Conservation (phyloP, 768 basidiomycete genomes). For the Naganishia randhawae region DNA sequence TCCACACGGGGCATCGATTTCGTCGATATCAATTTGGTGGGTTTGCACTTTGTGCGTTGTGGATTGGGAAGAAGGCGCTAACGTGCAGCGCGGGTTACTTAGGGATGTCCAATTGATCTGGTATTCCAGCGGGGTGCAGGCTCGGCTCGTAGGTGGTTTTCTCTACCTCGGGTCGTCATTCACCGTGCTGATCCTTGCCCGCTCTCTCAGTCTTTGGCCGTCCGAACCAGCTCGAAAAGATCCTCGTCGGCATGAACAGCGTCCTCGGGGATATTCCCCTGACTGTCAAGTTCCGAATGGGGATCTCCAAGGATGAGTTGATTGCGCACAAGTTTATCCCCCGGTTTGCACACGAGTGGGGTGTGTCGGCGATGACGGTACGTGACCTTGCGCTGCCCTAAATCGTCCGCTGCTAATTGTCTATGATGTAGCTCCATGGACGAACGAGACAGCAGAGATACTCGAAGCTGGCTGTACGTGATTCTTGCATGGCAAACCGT, state of each 20-base stretch:
- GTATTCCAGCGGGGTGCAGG: conserved; percentile 89
- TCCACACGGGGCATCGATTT: conserved; percentile 67
- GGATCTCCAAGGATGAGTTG: conserved; percentile 79
- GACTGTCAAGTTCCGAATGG: conserved; percentile 63
- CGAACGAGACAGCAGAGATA: conserved; percentile 93
- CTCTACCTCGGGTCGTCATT: not conserved
- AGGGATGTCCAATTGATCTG: conserved; percentile 91
- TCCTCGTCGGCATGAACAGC: conserved; percentile 82
- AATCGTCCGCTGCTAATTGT: conserved; percentile 2
- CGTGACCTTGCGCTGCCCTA: conserved; percentile 28
- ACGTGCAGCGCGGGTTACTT: conserved; percentile 51
- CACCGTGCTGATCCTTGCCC: too few relatives aligned
- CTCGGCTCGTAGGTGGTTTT: conserved; percentile 66
- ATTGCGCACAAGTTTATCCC: conserved; percentile 88
- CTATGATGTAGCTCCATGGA: conserved; percentile 72
- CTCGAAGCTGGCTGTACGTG: conserved; percentile 63
- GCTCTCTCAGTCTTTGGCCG: conserved; percentile 74
- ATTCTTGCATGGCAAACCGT: not conserved
- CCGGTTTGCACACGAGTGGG: conserved; percentile 61
- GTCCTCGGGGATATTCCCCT: conserved; percentile 87
- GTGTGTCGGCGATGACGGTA: conserved; percentile 59
- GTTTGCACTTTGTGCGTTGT: conserved; percentile 22
- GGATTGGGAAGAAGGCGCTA: not conserved
- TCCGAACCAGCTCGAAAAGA: conserved; percentile 75
- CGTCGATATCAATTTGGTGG: conserved; percentile 71